Base-by-base conservation (phyloP, 2,329 filamentous ascomycete species). In the Stemphylium beticola region DNA sequence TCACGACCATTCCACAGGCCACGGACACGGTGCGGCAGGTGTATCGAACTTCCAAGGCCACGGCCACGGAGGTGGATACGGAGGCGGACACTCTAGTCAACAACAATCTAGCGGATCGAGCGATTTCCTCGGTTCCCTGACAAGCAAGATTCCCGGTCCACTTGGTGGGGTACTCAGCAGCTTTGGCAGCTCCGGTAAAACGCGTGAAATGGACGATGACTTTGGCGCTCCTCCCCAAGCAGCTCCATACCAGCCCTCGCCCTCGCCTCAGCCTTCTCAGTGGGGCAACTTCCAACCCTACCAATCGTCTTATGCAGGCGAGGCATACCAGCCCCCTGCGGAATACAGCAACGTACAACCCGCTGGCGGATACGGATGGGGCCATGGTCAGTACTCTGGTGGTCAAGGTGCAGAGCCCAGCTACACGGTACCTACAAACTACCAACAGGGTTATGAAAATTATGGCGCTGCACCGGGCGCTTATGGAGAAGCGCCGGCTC, bases 381-480 rank as follows among this genome's bases (percentile, higher is more conserved):
- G 61, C 4, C 55, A 69, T 18, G 67, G 66, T n/a, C 66, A 73
- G 53, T 74, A 67, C 55, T 53, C 62, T 3, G 72, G 68, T 29
- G 71, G 71, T 3, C 64, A 71, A 38, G 71, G 72, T 9, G 63
- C 56, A 6, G 71, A 74, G 44, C 71, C 71, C 8, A 65, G 65
- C 20, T 74, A 73, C 49, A 64, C 64, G 9, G 57, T 74, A 14
- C 72, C 71, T 2, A 74, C 71, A 33, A 66, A 67, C 14, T 75
- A 74, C 58, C 72, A 75, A 56, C 73, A 75, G 49, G 73, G 73
- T 0, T 74, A 72, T 46, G 73, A 75, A 60, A 66, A 65, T 18
- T 68, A 71, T 48, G 52, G 42, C 7, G 36, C 49, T 15, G 31
- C 48, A 15, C 49, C 58, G 1, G 60, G 58, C 29, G 61, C 55